Base-by-base conservation (phyloP, 164 flowering plant species). In the Nymphaea colorata region DNA sequence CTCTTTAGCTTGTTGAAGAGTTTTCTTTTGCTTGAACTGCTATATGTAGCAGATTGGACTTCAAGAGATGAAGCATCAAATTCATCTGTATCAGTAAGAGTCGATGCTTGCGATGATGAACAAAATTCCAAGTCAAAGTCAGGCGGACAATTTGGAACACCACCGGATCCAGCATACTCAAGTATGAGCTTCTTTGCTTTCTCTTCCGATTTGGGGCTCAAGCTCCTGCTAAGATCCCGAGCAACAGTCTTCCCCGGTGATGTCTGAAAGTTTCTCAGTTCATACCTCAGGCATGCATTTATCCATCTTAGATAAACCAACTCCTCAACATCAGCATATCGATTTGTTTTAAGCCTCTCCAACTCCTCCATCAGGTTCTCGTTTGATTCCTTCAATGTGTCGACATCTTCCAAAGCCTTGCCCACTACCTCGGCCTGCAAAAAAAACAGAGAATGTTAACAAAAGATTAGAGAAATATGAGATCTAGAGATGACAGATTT, bases 291-390 rank as follows among this genome's bases (percentile, higher is more conserved):
- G 73, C 98, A 95, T 62, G 99, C 99, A 68, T 95, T 95, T 41
- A 95, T 69, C 98, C 99, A 95, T 42, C 87, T 80, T 43, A 92
- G 89, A 77, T 95, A 92, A 53, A 95, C 98, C 41, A 92, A 76
- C 70, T 92, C 97, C 70, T 95, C 98, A 74, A 73, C 79, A 73
- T 90, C 97, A 42, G 81, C 66, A 76, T 86, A 86, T 25, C 88
- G 79, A 69, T 86, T 88, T 17, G 78, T 79, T 72, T 79, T 82
- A 41, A 92, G 86, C 44, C 71, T 80, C 78, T 95, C 98, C 10
- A 87, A 68, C 76, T 86, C 85, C 72, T 84, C 81, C 4, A 61
- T 44, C 65, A 92, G 72, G 6, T 79, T 76, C 53, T 81, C 82
- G 61, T 92, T 95, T 72, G 85, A 82, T 70, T 76, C 72, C 66